Conservation (phyloP, 225 moss, liverwort and hornwort genomes). For the Anthoceros angustus region DNA sequence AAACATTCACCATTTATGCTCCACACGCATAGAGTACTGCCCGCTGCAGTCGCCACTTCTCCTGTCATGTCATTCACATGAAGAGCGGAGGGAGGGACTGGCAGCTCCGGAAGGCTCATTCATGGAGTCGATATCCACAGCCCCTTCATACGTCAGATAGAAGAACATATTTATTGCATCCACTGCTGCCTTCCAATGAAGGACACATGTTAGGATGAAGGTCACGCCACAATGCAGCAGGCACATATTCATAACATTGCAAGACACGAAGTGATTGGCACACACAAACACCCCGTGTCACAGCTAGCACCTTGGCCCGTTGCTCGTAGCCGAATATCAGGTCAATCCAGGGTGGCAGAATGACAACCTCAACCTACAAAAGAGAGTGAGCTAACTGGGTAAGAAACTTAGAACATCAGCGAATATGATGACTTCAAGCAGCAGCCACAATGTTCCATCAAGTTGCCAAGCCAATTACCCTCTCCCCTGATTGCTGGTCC, state of each 20-base stretch:
- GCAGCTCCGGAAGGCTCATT: conserved; percentile 70
- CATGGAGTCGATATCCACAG: conserved; percentile 85
- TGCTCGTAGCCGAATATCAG: conserved; percentile 93
- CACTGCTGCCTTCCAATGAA: conserved; percentile 57
- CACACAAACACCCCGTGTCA: not conserved
- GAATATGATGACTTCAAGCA: not conserved
- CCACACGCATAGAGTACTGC: conserved; percentile 70
- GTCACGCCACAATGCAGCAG: conserved; percentile 5
- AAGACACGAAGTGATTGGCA: not conserved
- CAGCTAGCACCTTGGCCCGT: conserved; percentile 55
- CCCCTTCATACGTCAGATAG: conserved; percentile 94
- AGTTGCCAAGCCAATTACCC: conserved; percentile 21
- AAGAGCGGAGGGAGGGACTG: conserved; percentile 63
- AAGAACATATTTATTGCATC: conserved; percentile 98
- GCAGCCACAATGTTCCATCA: not conserved
- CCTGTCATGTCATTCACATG: conserved; percentile 87
- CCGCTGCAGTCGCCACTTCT: conserved; percentile 86
- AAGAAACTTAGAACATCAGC: not conserved
- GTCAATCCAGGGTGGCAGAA: conserved; percentile 98
- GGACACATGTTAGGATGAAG: not conserved
- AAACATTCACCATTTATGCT: conserved; percentile 95
- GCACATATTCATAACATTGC: conserved; percentile 6
- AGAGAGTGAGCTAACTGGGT: not conserved
- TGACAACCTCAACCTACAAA: conserved; percentile 68
- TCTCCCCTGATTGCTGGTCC: conserved; percentile 81